Conservation (phyloP, 495 filamentous ascomycete genomes). For the Podospora pseudopauciseta region DNA sequence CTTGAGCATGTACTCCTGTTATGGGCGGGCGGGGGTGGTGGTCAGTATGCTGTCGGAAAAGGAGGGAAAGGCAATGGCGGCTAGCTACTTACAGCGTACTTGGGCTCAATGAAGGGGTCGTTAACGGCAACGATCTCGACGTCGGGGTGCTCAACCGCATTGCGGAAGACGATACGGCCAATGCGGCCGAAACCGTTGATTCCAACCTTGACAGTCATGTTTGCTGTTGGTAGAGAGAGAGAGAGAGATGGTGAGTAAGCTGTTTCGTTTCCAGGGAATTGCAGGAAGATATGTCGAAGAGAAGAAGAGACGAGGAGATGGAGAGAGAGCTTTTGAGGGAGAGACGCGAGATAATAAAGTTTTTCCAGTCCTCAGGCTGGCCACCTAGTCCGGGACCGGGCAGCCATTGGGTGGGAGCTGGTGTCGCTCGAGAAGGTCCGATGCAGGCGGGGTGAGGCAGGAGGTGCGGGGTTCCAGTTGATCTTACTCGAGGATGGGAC, state of each 20-base stretch:
- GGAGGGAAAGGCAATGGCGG: background rate
- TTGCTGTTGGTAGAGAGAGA: slow-evolving; percentile 22
- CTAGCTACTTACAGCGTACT: slow-evolving; percentile 84
- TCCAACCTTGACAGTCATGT: slow-evolving; percentile 67
- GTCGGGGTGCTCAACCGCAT: slow-evolving; percentile 77
- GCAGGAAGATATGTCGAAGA: slow-evolving; percentile 9
- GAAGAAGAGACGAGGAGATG: slow-evolving; percentile 20
- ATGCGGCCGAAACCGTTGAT: slow-evolving; percentile 99
- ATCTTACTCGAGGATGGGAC: slow-evolving; percentile 1
- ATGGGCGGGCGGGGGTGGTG: slow-evolving; percentile 5
- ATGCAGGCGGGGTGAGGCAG: slow-evolving; percentile 2
- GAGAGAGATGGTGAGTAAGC: slow-evolving; percentile 9
- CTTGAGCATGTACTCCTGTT: slow-evolving; percentile 96
- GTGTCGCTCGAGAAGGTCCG: slow-evolving; percentile 3
- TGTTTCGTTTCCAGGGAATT: background rate
- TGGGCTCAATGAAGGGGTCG: slow-evolving; percentile 97
- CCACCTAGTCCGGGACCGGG: slow-evolving; percentile 16
- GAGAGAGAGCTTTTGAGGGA: slow-evolving; percentile 15
- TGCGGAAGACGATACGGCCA: slow-evolving; percentile 80
- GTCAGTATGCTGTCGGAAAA: slow-evolving; percentile 21
- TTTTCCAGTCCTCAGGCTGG: slow-evolving; percentile 26
- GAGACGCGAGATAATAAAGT: slow-evolving; percentile 23
- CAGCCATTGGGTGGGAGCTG: slow-evolving; percentile 3
- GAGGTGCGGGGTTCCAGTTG: slow-evolving; percentile 30
- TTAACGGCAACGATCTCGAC: slow-evolving; percentile 94